Evolutionary conservation across 345 rosid species (phyloP), one percentile per base, ranked within the genome.

Genomic region (Populus nigra): DNA sequence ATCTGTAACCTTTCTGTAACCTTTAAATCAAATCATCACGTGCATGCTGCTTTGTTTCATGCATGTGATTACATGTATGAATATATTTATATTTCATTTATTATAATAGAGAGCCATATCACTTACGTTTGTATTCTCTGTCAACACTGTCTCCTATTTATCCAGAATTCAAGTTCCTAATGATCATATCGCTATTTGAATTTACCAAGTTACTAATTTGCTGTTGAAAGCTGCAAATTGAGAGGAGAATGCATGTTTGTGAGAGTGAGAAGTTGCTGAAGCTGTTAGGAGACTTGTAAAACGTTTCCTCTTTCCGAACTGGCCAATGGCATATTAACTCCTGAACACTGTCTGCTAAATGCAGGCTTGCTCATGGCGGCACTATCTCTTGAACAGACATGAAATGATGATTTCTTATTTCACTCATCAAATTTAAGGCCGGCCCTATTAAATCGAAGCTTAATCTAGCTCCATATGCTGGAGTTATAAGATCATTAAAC

Each of bases 41-140:
- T 22, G 31, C 61, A 20, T 3, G 22, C 61, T 73, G 10, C 69
- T 63, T 2, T 18, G 38, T 63, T 41, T 39, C 72, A 23, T 50
- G 65, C 65, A 68, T 53, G 65, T 5, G 65, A 33, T 75, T 47
- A 65, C 71, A 65, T 66, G 71, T 27, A 65, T 23, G 41, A 9
- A 41, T 68, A 29, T 63, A 62, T 62, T 62, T 27, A 8, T 12
- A 65, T 65, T 23, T 65, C 33, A 31, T 65, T 69, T 69, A 38
- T 69, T 69, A 29, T 41, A 39, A n/a, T 11, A 23, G 72, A 17
- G 22, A 39, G 53, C 47, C 13, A n/a, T 55, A 69, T n/a, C 9
- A 22, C 23, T 41, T 41, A 23, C 29, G 47, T 65, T 39, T 23
- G 1, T 22, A 8, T 5, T 47, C 55, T 16, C 33, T 63, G 23